A percentile compares a stretch with the other conserved stretches of the same genome.
Evolutionary conservation across 2,329 filamentous ascomycete genomes (phyloP).

Genomic region (Calycina herbarum): DNA sequence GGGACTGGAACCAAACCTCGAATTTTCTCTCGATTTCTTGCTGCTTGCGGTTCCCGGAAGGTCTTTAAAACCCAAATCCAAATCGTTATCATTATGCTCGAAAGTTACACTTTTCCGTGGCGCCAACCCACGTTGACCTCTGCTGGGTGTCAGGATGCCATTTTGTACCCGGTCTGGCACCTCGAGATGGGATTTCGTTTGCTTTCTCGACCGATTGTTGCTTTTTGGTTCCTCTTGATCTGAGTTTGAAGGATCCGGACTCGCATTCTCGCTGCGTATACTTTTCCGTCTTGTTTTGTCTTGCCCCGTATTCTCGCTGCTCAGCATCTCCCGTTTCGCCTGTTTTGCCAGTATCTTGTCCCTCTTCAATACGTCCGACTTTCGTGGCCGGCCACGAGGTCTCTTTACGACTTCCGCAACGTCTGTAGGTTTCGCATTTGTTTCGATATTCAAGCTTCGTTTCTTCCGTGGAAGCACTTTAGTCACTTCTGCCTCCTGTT

Average conservation of each 20-base stretch:
- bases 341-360: slow-evolving; percentile 25
- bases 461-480: not conserved
- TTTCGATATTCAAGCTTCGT: not conserved
- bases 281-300: not conserved
- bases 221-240: slow-evolving; percentile 8
- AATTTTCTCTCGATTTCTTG: slow-evolving; percentile 16
- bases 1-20: slow-evolving; percentile 5
- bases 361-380: slow-evolving; percentile 26
- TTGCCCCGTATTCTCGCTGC: slow-evolving; percentile 9
- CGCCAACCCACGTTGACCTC: slow-evolving; percentile 38
- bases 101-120: slow-evolving; percentile 58
- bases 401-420: slow-evolving; percentile 11
- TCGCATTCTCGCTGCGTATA: not conserved
- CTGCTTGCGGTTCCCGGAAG: slow-evolving; percentile 38
- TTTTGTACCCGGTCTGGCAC: slow-evolving; percentile 40
- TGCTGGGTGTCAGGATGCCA: slow-evolving; percentile 57
- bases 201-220: not conserved
- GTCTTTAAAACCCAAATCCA: slow-evolving; percentile 51
- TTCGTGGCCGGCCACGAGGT: slow-evolving; percentile 22
- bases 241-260: not conserved
- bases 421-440: not conserved
- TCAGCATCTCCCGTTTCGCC: slow-evolving; percentile 22
- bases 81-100: slow-evolving; percentile 43
- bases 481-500: not conserved
- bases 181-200: not conserved